Evolutionary conservation across 495 filamentous ascomycete species (phyloP), one percentile per base, ranked within the genome.

Genomic region (Apodospora peruviana): DNA sequence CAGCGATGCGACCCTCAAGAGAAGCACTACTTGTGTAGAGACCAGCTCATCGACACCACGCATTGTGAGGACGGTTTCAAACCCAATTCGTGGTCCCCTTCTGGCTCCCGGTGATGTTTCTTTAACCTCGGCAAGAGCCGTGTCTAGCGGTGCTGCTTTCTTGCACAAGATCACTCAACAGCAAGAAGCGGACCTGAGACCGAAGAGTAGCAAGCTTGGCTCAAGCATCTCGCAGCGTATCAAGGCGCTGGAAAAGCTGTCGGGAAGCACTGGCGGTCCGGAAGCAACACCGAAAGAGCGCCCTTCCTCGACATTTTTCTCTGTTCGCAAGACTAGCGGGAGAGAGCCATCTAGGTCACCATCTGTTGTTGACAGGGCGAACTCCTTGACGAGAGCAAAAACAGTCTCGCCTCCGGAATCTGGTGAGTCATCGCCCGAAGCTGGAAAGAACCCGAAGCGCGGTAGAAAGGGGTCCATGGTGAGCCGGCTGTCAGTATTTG

Each of bases 151-250:
- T 56, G 55, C 67, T 57, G 55, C 71, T n/a, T 74, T 63, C 45
- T 42, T 75, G 44, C 75, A 77, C 45, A 69, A 61, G 23, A 65
- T 71, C n/a, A 70, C 70, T 16, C 69, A 72, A 39, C 72, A 76
- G 35, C 44, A 56, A 16, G 56, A 66, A n/a, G 57, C 69, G 17
- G 71, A 74, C 27, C 55, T 74, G 16, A 60, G 81, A 45, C 78
- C 83, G 1, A 90, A 87, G 70, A 89, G 85, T 62, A 76, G 81
- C 64, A 91, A 89, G 59, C 78, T 95, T 17, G 91, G 89, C 2
- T 87, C 85, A 21, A 88, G 88, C 34, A 95, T 96, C 56, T 91
- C 88, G 7, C 86, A 87, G 62, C 83, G 90, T 44, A 95, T 96
- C 59, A 88, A 93, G 59, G 88, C 89, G 12, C 73, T 96, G 38